A percentile compares a stretch with the other conserved stretches of the same genome.
These are phyloP conservation scores for Metschnikowia hibisci DNA, from an alignment of 805 yeast species.

Conservation along the genomic window DNA sequence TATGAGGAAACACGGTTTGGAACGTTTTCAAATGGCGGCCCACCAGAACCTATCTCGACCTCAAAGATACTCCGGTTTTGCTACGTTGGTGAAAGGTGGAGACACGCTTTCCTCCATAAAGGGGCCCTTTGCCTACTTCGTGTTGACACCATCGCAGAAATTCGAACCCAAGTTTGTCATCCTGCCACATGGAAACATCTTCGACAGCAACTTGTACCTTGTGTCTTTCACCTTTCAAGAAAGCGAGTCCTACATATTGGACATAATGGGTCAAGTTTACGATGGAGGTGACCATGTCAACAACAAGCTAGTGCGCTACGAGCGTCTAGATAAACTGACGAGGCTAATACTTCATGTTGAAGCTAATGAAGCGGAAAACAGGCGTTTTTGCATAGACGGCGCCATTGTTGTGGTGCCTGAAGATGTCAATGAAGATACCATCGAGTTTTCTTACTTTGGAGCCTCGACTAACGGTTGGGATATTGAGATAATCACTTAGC, in stretches of 20 bases:
- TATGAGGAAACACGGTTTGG: slow-evolving; percentile 57
- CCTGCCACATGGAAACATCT: slow-evolving; percentile 54
- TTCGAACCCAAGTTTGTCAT: slow-evolving; percentile 61
- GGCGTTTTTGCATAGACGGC: slow-evolving; percentile 70
- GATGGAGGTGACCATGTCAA: slow-evolving; percentile 50
- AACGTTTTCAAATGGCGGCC: slow-evolving; percentile 72
- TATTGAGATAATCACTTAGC: slow-evolving; percentile 5
- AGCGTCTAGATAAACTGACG: slow-evolving; percentile 25
- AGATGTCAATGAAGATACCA: neutral
- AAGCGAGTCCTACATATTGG: slow-evolving; percentile 37
- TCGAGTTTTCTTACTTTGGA: slow-evolving; percentile 10
- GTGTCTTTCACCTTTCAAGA: slow-evolving; percentile 42
- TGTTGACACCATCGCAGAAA: slow-evolving; percentile 50
- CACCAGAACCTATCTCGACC: slow-evolving; percentile 43
- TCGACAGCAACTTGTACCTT: slow-evolving; percentile 40
- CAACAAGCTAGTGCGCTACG: slow-evolving; percentile 48
- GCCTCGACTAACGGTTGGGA: slow-evolving; percentile 10
- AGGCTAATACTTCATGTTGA: slow-evolving; percentile 18
- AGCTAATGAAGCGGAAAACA: slow-evolving; percentile 18
- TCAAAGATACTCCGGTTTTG: slow-evolving; percentile 49
- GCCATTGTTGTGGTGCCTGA: slow-evolving; percentile 38
- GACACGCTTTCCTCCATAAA: slow-evolving; percentile 6
- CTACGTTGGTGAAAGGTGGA: slow-evolving; percentile 16
- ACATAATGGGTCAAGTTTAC: slow-evolving; percentile 56
- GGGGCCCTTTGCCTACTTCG: slow-evolving; percentile 53